These are phyloP conservation scores for Parastagonospora nodorum DNA, from an alignment of 2,329 filamentous ascomycete species.

Conservation along the genomic window DNA sequence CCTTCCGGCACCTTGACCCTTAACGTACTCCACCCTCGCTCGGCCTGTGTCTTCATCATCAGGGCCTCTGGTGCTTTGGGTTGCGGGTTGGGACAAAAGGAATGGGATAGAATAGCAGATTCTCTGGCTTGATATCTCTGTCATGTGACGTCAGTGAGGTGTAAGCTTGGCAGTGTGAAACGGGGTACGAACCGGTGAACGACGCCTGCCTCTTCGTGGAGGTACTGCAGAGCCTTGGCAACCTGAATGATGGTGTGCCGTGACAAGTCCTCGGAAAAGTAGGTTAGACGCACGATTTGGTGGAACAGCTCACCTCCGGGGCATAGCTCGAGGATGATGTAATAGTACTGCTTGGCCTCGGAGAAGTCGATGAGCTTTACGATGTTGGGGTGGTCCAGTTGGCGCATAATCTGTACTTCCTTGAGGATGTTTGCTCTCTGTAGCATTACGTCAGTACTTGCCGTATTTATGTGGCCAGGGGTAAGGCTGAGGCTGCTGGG, in stretches of 20 bases:
- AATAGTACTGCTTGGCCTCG: conserved; percentile 94
- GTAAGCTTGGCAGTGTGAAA: conserved; percentile 2
- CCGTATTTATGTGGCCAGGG: conserved; percentile 26
- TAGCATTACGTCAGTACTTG: conserved; percentile 50
- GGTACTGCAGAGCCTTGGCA: conserved; percentile 88
- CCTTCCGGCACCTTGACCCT: conserved; percentile 80
- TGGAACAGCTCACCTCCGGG: conserved; percentile 97
- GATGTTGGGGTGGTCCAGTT: conserved; percentile 94
- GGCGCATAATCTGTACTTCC: conserved; percentile 98
- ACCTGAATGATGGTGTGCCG: conserved; percentile 95
- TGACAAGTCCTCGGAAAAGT: conserved; percentile 95
- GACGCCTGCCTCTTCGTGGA: conserved; percentile 93
- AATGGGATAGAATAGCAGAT: conserved; percentile 88
- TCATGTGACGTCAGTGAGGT: conserved; percentile 44
- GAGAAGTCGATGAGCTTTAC: conserved; percentile 92
- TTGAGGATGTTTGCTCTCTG: conserved; percentile 97
- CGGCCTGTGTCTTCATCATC: conserved; percentile 97
- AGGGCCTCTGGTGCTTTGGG: conserved; percentile 77
- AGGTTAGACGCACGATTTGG: conserved; percentile 96
- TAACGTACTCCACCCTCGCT: conserved; percentile 94
- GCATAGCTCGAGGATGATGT: conserved; percentile 93
- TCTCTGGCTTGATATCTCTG: conserved; percentile 98
- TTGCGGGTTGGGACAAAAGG: conserved; percentile 79
- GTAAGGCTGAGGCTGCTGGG: conserved; percentile 34
- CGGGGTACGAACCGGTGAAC: conserved; percentile 80